Base-by-base conservation (phyloP, 108 stramenopile species). In the Aurantiochytrium sp. region DNA sequence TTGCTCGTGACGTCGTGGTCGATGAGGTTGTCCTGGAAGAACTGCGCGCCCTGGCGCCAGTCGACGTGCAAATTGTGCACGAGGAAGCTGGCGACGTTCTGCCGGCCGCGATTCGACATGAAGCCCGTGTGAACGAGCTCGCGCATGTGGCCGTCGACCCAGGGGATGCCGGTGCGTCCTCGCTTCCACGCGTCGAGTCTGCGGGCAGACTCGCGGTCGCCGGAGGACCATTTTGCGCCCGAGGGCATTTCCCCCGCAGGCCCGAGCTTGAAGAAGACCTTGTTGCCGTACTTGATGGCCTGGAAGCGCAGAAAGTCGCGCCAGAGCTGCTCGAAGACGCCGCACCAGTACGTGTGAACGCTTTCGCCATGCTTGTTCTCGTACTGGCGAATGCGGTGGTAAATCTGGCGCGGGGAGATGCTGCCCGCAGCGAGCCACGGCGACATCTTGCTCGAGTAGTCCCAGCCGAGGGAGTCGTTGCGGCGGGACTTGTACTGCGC, bases 141-240 rank as follows among this genome's bases (percentile, higher is more conserved):
- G 27, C 99, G 92, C 99, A 98, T 99, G 90, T 98, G 98, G 88
- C 97, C 99, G 90, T 99, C 99, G 52, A 98, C 96, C 68, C 98
- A 86, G 3, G 99, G 99, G 89, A 93, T 96, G 36, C 95, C 95
- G 3, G 97, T 98, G 4, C 94, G 50, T 0, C 98, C 87, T 93
- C 94, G 92, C 89, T 93, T 52, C 98, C 98, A 87, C 93, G 95
- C 73, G 90, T 93, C 93, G 93, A 97, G 3, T 4, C 21, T 27
- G 17, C 27, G 89, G 87, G 34, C 42, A 27, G 30, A 1, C 8
- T 89, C 90, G 89, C 32, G 54, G 6, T 65, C 68, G 22, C 68
- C 68, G 19, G 8, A 65, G 8, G 59, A 65, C 69, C 86, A 88
- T 8, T 21, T 68, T n/a, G 27, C 32, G 2, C 55, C 68, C 10